A percentile compares a stretch with the other conserved stretches of the same genome.
Evolutionary conservation across 495 filamentous ascomycete species (phyloP).

Genomic region (Tuber melanosporum): DNA sequence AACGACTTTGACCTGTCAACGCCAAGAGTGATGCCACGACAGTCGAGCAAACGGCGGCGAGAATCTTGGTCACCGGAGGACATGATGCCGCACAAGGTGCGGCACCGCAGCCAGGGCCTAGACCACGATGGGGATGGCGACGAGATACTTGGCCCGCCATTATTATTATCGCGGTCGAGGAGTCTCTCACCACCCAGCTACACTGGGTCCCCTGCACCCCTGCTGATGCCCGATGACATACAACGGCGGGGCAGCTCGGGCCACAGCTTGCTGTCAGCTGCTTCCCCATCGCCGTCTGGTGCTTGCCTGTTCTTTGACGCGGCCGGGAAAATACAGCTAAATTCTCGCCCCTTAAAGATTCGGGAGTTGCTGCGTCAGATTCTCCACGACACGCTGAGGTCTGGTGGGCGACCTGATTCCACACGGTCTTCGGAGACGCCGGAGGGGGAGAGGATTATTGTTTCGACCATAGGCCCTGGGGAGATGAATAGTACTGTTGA

Average conservation of each 20-base stretch:
- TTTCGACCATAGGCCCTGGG: constrained; percentile 54
- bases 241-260: constrained; percentile 18
- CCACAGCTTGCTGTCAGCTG: constrained; percentile 15
- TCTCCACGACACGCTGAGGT: constrained; percentile 63
- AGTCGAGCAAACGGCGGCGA: constrained; percentile 25
- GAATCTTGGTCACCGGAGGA: constrained; percentile 30
- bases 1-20: constrained; percentile 23
- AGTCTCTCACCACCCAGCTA: constrained; percentile 13
- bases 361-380: constrained; percentile 62
- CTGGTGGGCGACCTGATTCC: constrained; percentile 68
- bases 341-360: constrained; percentile 53
- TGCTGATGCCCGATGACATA: constrained; percentile 12
- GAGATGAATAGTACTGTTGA: constrained; percentile 55
- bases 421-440: constrained; percentile 55
- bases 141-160: constrained; percentile 22
- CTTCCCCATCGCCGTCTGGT: constrained; percentile 27
- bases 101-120: constrained; percentile 26
- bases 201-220: constrained; percentile 5
- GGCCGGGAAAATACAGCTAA: constrained; percentile 37
- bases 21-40: constrained; percentile 10
- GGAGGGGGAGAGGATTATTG: constrained; percentile 61
- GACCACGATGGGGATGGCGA: constrained; percentile 23
- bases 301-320: constrained; percentile 37
- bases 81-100: constrained; percentile 26
- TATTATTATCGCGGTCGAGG: constrained; percentile 19